phyloP scores from a whole-genome alignment of 768 basidiomycete genomes.

The Wakefieldia striispora region DNA sequence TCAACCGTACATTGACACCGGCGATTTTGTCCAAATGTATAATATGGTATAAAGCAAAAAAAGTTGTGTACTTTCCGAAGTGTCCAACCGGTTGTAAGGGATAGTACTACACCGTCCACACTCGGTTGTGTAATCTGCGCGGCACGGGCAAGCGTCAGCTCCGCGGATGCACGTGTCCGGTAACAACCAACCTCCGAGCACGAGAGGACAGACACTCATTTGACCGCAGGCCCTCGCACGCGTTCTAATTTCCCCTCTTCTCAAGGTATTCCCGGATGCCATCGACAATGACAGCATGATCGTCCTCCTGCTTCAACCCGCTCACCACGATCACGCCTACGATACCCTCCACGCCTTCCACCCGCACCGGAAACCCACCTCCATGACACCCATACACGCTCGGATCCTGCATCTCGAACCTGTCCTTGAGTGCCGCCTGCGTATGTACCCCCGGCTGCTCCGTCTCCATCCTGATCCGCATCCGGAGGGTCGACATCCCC shows the following conservation, averaged over 20 bases:
- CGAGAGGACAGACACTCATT: too few species aligned
- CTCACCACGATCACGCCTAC: conserved; percentile 37
- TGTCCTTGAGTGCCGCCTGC: conserved; percentile 10
- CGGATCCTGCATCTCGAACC: conserved; percentile 27
- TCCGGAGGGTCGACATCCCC: conserved; percentile 27
- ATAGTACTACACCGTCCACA: too few species aligned
- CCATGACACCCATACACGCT: conserved; percentile 31
- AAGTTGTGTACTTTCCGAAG: too few species aligned
- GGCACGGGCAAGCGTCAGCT: too few species aligned
- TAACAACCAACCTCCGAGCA: too few species aligned
- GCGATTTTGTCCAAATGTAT: too few species aligned
- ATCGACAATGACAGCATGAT: conserved; percentile 32
- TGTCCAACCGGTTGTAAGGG: too few species aligned
- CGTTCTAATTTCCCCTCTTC: neutral
- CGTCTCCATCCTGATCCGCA: conserved; percentile 15
- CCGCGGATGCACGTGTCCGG: too few species aligned
- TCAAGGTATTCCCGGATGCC: conserved; percentile 27
- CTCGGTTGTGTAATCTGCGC: too few species aligned
- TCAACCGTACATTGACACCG: too few species aligned
- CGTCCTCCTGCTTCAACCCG: conserved; percentile 30
- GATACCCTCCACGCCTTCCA: conserved; percentile 33
- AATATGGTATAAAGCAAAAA: too few species aligned
- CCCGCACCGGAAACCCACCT: conserved; percentile 34
- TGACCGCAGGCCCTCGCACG: too few species aligned
- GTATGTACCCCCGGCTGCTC: neutral